phyloP scores from a whole-genome alignment of 2,329 filamentous ascomycete genomes.

The Boeremia lycopersici region DNA sequence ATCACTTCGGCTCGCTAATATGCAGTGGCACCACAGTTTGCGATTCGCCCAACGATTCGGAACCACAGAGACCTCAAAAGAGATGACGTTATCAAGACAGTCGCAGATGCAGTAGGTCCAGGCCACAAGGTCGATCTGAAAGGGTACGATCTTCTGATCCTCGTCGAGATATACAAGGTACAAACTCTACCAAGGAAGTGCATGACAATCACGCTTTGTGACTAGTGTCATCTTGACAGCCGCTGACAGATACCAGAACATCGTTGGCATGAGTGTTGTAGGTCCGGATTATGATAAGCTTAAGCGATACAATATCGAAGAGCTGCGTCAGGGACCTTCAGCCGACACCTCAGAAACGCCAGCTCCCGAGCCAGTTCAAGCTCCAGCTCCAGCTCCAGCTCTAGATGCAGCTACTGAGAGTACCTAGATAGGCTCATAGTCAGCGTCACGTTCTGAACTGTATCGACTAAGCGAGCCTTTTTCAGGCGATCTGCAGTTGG shows the following conservation, averaged over 20 bases:
- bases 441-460: neutral
- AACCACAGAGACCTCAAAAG: slow-evolving; percentile 73
- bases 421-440: neutral
- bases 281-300: slow-evolving; percentile 74
- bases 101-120: slow-evolving; percentile 69
- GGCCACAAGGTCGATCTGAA: slow-evolving; percentile 79
- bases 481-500: neutral
- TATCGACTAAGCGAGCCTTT: neutral
- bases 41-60: slow-evolving; percentile 79
- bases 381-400: neutral
- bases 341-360: slow-evolving; percentile 1
- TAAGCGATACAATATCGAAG: slow-evolving; percentile 78
- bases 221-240: slow-evolving; percentile 14
- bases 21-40: slow-evolving; percentile 63
- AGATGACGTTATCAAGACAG: slow-evolving; percentile 71
- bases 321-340: slow-evolving; percentile 65
- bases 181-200: slow-evolving; percentile 25
- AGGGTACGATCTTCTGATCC: slow-evolving; percentile 76
- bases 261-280: slow-evolving; percentile 81
- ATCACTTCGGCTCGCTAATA: slow-evolving; percentile 26
- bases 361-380: too few species aligned
- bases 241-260: slow-evolving; percentile 59
- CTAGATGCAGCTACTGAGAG: neutral
- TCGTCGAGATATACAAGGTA: slow-evolving; percentile 83
- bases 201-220: neutral